phyloP scores from a whole-genome alignment of 2,329 filamentous ascomycete genomes.

The Aureobasidium leucospermi region DNA sequence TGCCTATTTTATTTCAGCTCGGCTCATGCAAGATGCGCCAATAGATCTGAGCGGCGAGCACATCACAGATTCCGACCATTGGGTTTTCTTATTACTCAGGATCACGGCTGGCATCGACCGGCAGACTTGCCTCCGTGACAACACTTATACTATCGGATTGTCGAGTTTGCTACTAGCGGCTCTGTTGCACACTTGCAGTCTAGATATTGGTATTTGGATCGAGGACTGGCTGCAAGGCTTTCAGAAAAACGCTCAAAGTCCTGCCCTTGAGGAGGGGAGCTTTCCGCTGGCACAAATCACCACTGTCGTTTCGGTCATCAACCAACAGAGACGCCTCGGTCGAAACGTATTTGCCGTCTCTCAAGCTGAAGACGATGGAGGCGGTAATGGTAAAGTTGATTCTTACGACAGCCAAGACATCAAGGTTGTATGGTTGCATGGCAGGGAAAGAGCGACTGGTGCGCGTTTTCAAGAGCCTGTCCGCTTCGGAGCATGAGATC shows the following conservation, averaged over 20 bases:
- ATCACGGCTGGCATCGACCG: not conserved
- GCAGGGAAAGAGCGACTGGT: not conserved
- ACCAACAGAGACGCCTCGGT: not conserved
- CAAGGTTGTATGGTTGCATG: not conserved
- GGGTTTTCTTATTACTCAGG: not conserved
- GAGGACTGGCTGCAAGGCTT: not conserved
- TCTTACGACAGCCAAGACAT: not conserved
- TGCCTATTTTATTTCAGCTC: not conserved
- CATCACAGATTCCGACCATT: not conserved
- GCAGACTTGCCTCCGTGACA: not conserved
- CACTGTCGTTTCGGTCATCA: not conserved
- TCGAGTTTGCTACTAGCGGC: not conserved
- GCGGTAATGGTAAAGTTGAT: not conserved
- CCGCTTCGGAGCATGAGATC: not conserved
- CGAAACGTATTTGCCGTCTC: not conserved
- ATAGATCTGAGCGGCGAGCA: not conserved
- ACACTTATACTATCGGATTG: not conserved
- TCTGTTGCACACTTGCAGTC: not conserved
- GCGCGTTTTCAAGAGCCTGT: not conserved
- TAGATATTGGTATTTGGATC: not conserved
- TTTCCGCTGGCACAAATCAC: not conserved
- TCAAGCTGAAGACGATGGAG: not conserved
- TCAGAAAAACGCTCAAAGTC: not conserved
- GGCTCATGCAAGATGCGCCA: not conserved
- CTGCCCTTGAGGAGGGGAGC: not conserved